A percentile compares a stretch with the other conserved stretches of the same genome.
Evolutionary conservation across 306 rosid species (phyloP).

Genomic region (Macrotyloma uniflorum): DNA sequence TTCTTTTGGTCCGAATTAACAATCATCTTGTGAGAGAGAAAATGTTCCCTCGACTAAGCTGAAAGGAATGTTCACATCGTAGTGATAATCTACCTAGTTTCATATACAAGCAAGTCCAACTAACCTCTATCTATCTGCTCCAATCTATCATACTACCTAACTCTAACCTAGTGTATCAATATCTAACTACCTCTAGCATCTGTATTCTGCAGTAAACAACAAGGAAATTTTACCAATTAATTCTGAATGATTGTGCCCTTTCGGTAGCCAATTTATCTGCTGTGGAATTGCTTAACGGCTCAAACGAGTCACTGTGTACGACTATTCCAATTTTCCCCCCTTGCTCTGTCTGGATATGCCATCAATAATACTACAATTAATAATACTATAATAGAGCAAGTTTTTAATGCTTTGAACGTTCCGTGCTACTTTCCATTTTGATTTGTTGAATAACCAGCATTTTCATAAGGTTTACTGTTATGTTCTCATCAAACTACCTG

Average conservation of each 20-base stretch:
- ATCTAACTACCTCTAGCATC: neutral
- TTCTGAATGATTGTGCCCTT: constrained; percentile 64
- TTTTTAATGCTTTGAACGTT: neutral
- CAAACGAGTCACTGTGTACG: constrained; percentile 49
- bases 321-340: constrained; percentile 67
- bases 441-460: neutral
- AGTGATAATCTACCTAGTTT: neutral
- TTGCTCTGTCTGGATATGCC: constrained; percentile 56
- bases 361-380: neutral
- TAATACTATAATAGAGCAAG: neutral
- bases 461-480: neutral
- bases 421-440: neutral
- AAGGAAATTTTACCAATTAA: constrained; percentile 51
- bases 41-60: too few relatives aligned
- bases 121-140: neutral
- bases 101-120: neutral
- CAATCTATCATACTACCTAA: neutral
- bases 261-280: constrained; percentile 62
- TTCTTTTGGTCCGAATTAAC: too few relatives aligned
- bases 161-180: neutral
- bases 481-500: constrained; percentile 50
- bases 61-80: too few relatives aligned
- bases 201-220: neutral
- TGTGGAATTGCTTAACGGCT: constrained; percentile 57
- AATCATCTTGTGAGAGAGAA: too few relatives aligned